Evolutionary conservation across 108 stramenopile species (phyloP), one percentile per base, ranked within the genome.

Genomic region (Nitzschia inconspicua): DNA sequence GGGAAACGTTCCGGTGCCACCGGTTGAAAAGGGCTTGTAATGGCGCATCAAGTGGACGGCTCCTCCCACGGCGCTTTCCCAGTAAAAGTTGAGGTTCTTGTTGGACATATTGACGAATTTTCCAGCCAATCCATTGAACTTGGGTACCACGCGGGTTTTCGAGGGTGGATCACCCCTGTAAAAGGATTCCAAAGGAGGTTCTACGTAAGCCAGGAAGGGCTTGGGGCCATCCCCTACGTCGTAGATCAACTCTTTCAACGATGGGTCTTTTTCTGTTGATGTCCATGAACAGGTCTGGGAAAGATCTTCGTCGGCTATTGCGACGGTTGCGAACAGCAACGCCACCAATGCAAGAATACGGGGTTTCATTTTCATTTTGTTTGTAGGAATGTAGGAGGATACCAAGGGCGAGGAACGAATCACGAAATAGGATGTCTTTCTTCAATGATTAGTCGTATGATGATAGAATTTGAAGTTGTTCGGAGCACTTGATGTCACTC

Each of bases 91-190:
- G 0, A 84, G 25, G 1, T 25, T 40, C 30, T 70, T 43, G 23
- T 76, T 70, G 41, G 69, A 72, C 66, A 84, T 69, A 55, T 89
- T 89, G 65, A 89, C 74, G 56, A 89, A 89, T 60, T 89, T 89
- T 6, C 70, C 88, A 37, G 82, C 80, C 55, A 81, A 67, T 23
- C 88, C 88, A 25, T 72, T 73, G 31, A 76, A 78, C 23, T 46
- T 68, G 7, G 88, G 84, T 22, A 52, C 55, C 2, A 68, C 66
- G 4, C 44, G 44, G 9, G 44, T 66, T 0, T 44, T 40, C 0
- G 72, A 26, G 13, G 76, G 71, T 8, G 65, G 39, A 24, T 49
- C 31, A n/a, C 52, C 57, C 20, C 61, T 44, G 40, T 92, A 92
- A 64, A 83, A 88, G 27, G 63, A 49, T n/a, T 78, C 52, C 4